These are phyloP conservation scores for Oldenlandia corymbosa DNA, from an alignment of 257 asterid species.

Conservation along the genomic window DNA sequence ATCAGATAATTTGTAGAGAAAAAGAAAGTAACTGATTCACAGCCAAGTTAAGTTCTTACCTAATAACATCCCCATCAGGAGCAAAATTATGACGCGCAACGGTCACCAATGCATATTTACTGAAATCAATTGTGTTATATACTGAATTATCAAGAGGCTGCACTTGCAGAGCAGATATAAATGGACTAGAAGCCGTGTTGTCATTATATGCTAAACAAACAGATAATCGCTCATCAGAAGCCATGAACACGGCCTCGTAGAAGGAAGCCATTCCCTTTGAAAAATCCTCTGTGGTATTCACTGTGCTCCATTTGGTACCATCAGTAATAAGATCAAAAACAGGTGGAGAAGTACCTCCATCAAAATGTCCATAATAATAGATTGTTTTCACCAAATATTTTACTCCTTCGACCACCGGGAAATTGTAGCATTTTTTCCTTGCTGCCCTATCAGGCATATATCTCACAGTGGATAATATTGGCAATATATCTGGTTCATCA, in stretches of 20 bases:
- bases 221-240: conserved; percentile 41
- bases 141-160: conserved; percentile 44
- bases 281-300: conserved; percentile 72
- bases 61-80: conserved; percentile 35
- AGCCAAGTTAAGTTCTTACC: conserved; percentile 36
- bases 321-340: conserved; percentile 88
- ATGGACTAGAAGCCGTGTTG: conserved; percentile 54
- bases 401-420: conserved; percentile 54
- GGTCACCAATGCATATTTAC: conserved; percentile 40
- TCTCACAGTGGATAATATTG: conserved; percentile 46
- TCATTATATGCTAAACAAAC: conserved; percentile 71
- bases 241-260: conserved; percentile 63
- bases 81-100: conserved; percentile 64
- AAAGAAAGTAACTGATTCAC: background rate
- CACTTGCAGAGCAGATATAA: conserved; percentile 73
- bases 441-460: conserved; percentile 49
- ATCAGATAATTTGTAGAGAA: too few species aligned
- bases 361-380: conserved; percentile 74
- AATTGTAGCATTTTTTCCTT: conserved; percentile 50
- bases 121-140: conserved; percentile 63
- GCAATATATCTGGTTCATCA: conserved; percentile 38
- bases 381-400: conserved; percentile 52
- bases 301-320: conserved; percentile 68
- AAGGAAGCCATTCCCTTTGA: conserved; percentile 51
- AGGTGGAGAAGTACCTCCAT: conserved; percentile 74